A percentile compares a stretch with the other conserved stretches of the same genome.
Conservation (phyloP, 2,329 filamentous ascomycete species). For the Claviceps digitariae region DNA sequence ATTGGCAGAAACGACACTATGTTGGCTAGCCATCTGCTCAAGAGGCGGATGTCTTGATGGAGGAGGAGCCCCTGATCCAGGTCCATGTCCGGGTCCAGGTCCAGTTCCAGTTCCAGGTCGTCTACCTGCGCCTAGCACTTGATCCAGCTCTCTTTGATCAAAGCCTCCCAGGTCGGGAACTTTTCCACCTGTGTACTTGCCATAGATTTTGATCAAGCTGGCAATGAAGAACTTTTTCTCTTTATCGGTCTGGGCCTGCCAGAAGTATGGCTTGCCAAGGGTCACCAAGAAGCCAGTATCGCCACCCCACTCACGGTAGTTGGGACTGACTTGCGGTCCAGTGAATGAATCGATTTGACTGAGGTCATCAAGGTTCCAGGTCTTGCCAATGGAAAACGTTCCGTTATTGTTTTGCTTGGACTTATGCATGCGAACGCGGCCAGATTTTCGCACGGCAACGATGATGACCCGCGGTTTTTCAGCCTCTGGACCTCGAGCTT, state of each 20-base stretch:
- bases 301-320: slow-evolving; percentile 64
- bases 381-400: slow-evolving; percentile 94
- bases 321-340: slow-evolving; percentile 40
- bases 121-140: slow-evolving; percentile 50
- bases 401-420: slow-evolving; percentile 90
- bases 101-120: slow-evolving; percentile 20
- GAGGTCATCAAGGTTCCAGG: slow-evolving; percentile 91
- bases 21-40: slow-evolving; percentile 13
- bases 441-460: slow-evolving; percentile 82
- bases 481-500: slow-evolving; percentile 51
- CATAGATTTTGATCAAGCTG: slow-evolving; percentile 89
- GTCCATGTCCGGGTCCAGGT: slow-evolving; percentile 14
- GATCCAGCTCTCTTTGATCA: slow-evolving; percentile 62
- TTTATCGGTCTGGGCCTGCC: slow-evolving; percentile 84
- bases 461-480: slow-evolving; percentile 90
- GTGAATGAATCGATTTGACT: slow-evolving; percentile 71
- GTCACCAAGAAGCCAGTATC: slow-evolving; percentile 77
- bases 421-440: slow-evolving; percentile 90
- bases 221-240: slow-evolving; percentile 99
- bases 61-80: slow-evolving; percentile 6
- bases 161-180: slow-evolving; percentile 72
- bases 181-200: slow-evolving; percentile 86
- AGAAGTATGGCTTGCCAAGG: slow-evolving; percentile 90
- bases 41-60: slow-evolving; percentile 13
- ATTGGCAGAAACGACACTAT: slow-evolving; percentile 8